Base-by-base conservation (phyloP, 768 basidiomycete genomes). In the Lactarius tabidus region DNA sequence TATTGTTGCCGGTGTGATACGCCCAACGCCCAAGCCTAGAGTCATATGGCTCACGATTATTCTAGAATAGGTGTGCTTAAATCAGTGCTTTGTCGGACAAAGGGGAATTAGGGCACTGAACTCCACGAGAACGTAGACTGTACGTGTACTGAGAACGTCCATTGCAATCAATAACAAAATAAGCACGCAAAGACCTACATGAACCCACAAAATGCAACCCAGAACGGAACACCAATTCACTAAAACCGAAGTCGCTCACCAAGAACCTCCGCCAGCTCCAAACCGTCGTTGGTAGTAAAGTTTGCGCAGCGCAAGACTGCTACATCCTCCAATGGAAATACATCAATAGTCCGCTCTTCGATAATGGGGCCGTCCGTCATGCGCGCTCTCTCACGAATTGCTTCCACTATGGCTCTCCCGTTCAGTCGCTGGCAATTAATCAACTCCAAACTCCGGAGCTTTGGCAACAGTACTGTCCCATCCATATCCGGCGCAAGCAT, bases 341-440 rank as follows among this genome's bases (percentile, higher is more conserved):
- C 57, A 53, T 67, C 73, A n/a, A 51, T 62, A 17, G 62, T 48
- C 55, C 63, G 45, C n/a, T 60, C 68, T 43, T 70, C 41, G 9
- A 20, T 61, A 7, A 66, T 70, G 52, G 68, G 59, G n/a, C 66
- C 60, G 65, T 80, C 79, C 2, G 79, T 77, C 57, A 74, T 79
- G 15, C 61, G 67, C 8, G 81, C 80, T 7, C 89, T 84, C 54
- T 77, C 74, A 33, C 76, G 68, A 61, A 91, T 69, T 6, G 82
- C 79, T 15, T 79, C 78, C 18, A 88, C 81, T 53, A 91, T 72
- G 0, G 82, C 83, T 20, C 79, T 77, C 7, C 89, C 90, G 0
- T 80, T 79, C 59, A 91, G 73, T 66, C 84, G 77, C 66, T 87
- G 86, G 71, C 89, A 91, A 63, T 84, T 85, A 63, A 79, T 78